Conservation (phyloP, 2,329 filamentous ascomycete species). For the Cladophialophora carrionii region DNA sequence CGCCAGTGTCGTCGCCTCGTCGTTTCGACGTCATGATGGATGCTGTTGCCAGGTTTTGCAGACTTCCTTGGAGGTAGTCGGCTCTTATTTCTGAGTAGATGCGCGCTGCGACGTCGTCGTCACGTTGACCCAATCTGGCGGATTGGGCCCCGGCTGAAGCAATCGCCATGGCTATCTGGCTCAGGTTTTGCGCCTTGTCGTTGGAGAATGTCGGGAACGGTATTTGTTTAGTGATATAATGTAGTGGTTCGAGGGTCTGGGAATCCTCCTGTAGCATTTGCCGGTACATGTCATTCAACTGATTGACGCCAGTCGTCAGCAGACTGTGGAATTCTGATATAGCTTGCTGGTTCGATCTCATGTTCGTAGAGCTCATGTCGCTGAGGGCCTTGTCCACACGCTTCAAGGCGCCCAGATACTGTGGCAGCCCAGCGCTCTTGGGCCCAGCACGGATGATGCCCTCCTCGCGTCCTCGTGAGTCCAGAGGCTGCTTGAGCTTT, state of each 20-base stretch:
- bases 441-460: slow-evolving; percentile 87
- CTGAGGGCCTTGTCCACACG: slow-evolving; percentile 81
- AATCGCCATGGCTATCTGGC: slow-evolving; percentile 79
- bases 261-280: slow-evolving; percentile 78
- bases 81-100: slow-evolving; percentile 86
- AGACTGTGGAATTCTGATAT: slow-evolving; percentile 77
- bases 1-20: slow-evolving; percentile 68
- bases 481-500: slow-evolving; percentile 82
- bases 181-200: slow-evolving; percentile 74
- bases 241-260: slow-evolving; percentile 80
- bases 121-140: slow-evolving; percentile 52
- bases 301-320: slow-evolving; percentile 75
- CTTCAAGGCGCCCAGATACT: slow-evolving; percentile 87
- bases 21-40: slow-evolving; percentile 82
- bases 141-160: slow-evolving; percentile 61
- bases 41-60: slow-evolving; percentile 85
- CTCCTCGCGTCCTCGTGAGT: slow-evolving; percentile 90
- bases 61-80: slow-evolving; percentile 77
- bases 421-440: slow-evolving; percentile 75
- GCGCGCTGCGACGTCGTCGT: slow-evolving; percentile 72
- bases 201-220: slow-evolving; percentile 80
- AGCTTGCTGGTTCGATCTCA: slow-evolving; percentile 88
- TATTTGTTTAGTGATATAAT: slow-evolving; percentile 84
- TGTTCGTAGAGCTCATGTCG: slow-evolving; percentile 85
- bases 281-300: slow-evolving; percentile 83